Conservation (phyloP, 1,139 yeast genomes). For the Pichia sp. region DNA sequence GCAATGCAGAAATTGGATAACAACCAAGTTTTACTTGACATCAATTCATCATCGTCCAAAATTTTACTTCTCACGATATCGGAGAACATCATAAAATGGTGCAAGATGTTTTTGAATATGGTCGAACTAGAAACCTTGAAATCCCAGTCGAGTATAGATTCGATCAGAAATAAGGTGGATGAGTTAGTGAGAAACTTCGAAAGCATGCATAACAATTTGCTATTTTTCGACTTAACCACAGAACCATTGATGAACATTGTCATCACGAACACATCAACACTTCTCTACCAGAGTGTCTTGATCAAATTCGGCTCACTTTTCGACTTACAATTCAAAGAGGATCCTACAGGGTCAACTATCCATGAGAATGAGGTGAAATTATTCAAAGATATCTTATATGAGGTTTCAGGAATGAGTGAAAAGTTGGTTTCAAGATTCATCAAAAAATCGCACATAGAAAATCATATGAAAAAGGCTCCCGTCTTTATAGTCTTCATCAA, state of each 20-base stretch:
- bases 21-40: slow-evolving; percentile 28
- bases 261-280: slow-evolving; percentile 26
- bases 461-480: slow-evolving; percentile 22
- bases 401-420: slow-evolving; percentile 23
- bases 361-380: slow-evolving; percentile 20
- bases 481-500: slow-evolving; percentile 27
- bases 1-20: slow-evolving; percentile 30
- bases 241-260: slow-evolving; percentile 27
- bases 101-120: slow-evolving; percentile 29
- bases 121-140: slow-evolving; percentile 28
- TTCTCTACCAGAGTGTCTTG: slow-evolving; percentile 28
- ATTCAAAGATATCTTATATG: slow-evolving; percentile 22
- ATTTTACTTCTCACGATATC: slow-evolving; percentile 28
- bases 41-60: slow-evolving; percentile 27
- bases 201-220: slow-evolving; percentile 26
- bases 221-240: slow-evolving; percentile 27
- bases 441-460: slow-evolving; percentile 20
- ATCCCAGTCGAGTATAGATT: slow-evolving; percentile 18
- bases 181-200: slow-evolving; percentile 28
- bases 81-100: slow-evolving; percentile 32
- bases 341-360: slow-evolving; percentile 19
- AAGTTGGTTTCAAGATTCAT: slow-evolving; percentile 23
- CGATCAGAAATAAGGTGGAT: slow-evolving; percentile 25
- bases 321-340: slow-evolving; percentile 19
- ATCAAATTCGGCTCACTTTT: slow-evolving; percentile 27